Evolutionary conservation across 176 grass and related monocot genomes (phyloP).

Genomic region (Thalia dealbata): DNA sequence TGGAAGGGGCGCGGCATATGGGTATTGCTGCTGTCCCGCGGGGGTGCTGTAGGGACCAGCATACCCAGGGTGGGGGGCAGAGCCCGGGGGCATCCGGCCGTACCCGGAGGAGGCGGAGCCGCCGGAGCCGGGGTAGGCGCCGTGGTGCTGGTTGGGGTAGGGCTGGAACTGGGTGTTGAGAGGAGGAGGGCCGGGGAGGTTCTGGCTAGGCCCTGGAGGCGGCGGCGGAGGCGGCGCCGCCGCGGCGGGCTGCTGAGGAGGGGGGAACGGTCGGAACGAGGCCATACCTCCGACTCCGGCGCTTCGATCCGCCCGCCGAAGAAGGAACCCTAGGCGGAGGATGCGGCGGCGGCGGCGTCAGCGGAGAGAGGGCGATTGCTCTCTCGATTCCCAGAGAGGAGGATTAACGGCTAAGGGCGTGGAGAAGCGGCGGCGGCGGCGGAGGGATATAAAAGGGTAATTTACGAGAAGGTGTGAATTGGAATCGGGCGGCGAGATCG

Average conservation of each 20-base stretch:
- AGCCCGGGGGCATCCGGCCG: not conserved
- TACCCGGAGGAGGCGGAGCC: not conserved
- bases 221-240: not conserved
- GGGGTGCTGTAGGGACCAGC: not conserved
- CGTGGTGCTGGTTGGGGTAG: not conserved
- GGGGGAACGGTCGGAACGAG: not conserved
- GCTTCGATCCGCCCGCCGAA: not conserved
- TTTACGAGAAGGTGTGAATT: not conserved
- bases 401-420: not conserved
- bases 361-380: not conserved
- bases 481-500: not conserved
- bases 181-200: not conserved
- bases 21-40: conserved; percentile 4
- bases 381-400: not conserved
- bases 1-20: not conserved
- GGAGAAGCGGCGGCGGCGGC: not conserved
- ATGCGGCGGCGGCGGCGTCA: not conserved
- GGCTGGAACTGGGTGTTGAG: not conserved
- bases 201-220: not conserved
- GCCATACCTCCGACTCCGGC: not conserved
- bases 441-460: not conserved
- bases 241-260: not conserved
- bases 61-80: not conserved
- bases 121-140: not conserved
- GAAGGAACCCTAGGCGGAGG: not conserved